These are phyloP conservation scores for Colletotrichum melonis DNA, from an alignment of 2,329 filamentous ascomycete genomes.

Conservation along the genomic window DNA sequence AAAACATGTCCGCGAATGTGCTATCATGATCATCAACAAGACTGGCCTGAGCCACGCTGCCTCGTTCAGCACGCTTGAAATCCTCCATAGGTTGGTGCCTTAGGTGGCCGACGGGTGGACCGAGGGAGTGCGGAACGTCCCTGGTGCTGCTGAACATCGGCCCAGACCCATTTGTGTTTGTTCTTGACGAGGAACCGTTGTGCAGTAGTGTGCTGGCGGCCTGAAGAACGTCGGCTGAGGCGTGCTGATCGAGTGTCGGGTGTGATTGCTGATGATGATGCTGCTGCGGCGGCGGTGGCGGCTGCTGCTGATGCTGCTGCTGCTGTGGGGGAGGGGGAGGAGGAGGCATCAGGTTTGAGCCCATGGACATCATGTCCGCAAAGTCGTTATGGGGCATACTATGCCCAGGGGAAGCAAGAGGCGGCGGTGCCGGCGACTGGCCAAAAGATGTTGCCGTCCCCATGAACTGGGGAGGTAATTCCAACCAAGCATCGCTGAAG, in stretches of 20 bases:
- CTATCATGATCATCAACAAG: constrained; percentile 45
- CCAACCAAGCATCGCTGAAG: constrained; percentile 64
- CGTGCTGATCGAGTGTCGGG: constrained; percentile 41
- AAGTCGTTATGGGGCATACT: constrained; percentile 41
- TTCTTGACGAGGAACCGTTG: constrained; percentile 49
- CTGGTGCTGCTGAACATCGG: constrained; percentile 31
- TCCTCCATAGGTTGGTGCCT: constrained; percentile 56
- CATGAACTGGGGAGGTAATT: constrained; percentile 73
- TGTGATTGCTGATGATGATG: constrained; percentile 39
- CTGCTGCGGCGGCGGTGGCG: constrained; percentile 40
- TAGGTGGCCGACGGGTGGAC: constrained; percentile 53
- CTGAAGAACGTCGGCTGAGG: constrained; percentile 67
- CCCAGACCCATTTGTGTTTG: constrained; percentile 38
- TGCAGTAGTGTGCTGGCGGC: constrained; percentile 63
- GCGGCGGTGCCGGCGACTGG: constrained; percentile 54
- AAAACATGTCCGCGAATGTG: constrained; percentile 56
- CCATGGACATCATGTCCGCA: constrained; percentile 43
- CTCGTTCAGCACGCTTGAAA: constrained; percentile 54
- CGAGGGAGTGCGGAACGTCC: constrained; percentile 38
- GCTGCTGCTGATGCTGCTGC: constrained; percentile 40
- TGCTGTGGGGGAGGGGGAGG: constrained; percentile 46
- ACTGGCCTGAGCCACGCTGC: constrained; percentile 39
- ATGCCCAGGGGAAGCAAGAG: constrained; percentile 42
- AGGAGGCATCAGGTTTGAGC: constrained; percentile 49
- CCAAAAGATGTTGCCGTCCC: constrained; percentile 74